Evolutionary conservation across 257 asterid species (phyloP), one percentile per base, ranked within the genome.

Genomic region (Prunella vulgaris): DNA sequence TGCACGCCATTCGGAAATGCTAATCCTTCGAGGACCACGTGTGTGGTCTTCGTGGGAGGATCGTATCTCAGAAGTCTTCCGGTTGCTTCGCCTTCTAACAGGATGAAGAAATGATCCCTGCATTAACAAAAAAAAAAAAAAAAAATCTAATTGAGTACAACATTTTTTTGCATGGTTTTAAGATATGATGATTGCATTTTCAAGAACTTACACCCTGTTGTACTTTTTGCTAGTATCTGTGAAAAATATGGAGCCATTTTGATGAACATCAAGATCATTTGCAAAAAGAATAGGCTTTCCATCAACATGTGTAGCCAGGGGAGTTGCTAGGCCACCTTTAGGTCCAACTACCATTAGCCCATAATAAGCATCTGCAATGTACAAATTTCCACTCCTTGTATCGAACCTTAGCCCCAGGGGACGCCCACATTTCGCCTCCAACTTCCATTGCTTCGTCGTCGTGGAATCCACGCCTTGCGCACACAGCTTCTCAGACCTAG

Each of bases 1-100:
- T 93, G 98, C 15, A 93, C 94, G 25, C 97, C 98, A 59, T 90
- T 93, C 0, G 97, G 95, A 68, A 90, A 90, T 2, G 96, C 93
- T 73, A 90, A 74, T 17, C 92, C 94, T 24, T 86, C 88, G 21
- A 88, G 64, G 4, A 93, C 89, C 21, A 90, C 94, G 73, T 85
- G 90, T 40, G 90, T 88, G 5, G 82, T 82, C 78, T 80, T 83
- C 1, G 94, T 88, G 1, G 73, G 86, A 72, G 85, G 90, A 61
- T 93, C 97, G 32, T 87, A 93, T 82, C 94, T 75, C 8, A 93
- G 88, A 10, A 93, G 80, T 40, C 96, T 79, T 5, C 96, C 97
- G 0, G 84, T 87, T n/a, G 92, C 83, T 86, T 90, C 96, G 33
- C 97, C 98, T 86, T 90, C 97, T 88, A 93, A 38, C 69, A 88